Evolutionary conservation across 345 rosid genomes (phyloP).

Genomic region (Crucihimalaya himalaica): DNA sequence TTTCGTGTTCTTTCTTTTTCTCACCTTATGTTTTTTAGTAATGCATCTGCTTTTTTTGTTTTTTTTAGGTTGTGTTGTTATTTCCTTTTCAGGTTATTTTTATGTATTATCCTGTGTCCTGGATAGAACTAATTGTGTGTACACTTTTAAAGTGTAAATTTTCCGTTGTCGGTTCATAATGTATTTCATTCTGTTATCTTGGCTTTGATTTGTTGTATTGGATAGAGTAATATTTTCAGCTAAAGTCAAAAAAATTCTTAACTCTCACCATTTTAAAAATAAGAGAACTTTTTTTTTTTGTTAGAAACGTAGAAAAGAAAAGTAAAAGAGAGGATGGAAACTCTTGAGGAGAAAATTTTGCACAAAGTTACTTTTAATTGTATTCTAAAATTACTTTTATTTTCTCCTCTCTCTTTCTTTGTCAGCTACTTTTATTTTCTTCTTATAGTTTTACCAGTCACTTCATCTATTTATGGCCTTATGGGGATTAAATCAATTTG

Average conservation of each 20-base stretch:
- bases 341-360: too few relatives aligned
- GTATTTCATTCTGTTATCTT: not conserved
- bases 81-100: constrained; percentile 26
- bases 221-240: not conserved
- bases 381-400: too few relatives aligned
- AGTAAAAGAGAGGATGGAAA: too few relatives aligned
- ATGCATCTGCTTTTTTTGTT: constrained; percentile 23
- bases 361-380: too few relatives aligned
- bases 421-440: not conserved
- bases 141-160: constrained; percentile 11
- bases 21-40: constrained; percentile 10
- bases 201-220: not conserved
- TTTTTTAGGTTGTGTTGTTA: constrained; percentile 8
- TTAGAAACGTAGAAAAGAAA: too few relatives aligned
- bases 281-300: too few relatives aligned
- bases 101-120: constrained; percentile 12
- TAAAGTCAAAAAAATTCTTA: too few relatives aligned
- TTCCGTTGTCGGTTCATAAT: constrained; percentile 9
- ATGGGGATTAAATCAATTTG: not conserved
- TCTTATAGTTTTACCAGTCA: not conserved
- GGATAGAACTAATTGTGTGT: not conserved
- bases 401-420: too few relatives aligned
- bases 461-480: too few relatives aligned
- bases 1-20: constrained; percentile 39
- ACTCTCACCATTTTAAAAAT: too few relatives aligned